Base-by-base conservation (phyloP, 345 rosid species). In the Citrus maxima region DNA sequence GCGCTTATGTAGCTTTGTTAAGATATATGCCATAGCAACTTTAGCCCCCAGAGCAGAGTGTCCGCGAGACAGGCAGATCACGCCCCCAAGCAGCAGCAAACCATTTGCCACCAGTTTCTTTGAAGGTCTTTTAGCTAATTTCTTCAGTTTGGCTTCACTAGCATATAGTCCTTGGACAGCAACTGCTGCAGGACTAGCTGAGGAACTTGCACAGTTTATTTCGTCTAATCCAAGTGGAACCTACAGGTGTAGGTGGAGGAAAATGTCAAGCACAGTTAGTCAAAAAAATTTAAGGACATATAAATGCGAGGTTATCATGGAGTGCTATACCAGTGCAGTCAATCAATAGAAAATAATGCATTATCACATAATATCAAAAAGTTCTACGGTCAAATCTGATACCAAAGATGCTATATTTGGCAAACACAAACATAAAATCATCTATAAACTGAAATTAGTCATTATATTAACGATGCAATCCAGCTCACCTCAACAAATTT, bases 11-110 rank as follows among this genome's bases (percentile, higher is more conserved):
- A 91, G 83, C 87, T 93, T 95, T 5, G 94, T 85, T 88, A 95
- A 75, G 82, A 95, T 80, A 81, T 88, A 95, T 61, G 96, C 97
- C 86, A 93, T 77, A 18, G 92, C 96, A 72, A 92, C 94, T 84
- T 93, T 95, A 59, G 93, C 98, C 25, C 96, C 95, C 14, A 95
- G 85, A 51, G 88, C 79, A 10, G 96, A 86, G 75, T 86, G 91
- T 73, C 94, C 95, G 18, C 92, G 91, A 24, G 97, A 86, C 71
- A 95, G 85, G 84, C 90, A 95, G 75, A 95, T 79, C 18, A 85
- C 87, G 54, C 95, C 95, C 10, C 98, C 99, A 67, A 85, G 81
- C 63, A 95, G 85, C 77, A 95, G 85, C 89, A 90, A 65, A 81
- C 97, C 80, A 32, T 91, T 91, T 21, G 90, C 92, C n/a, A 93